Percentiles rank a stretch among this genome's conserved stretches.
Evolutionary conservation across 139 green algal genomes (phyloP).

Genomic region (Chlorella sp.): DNA sequence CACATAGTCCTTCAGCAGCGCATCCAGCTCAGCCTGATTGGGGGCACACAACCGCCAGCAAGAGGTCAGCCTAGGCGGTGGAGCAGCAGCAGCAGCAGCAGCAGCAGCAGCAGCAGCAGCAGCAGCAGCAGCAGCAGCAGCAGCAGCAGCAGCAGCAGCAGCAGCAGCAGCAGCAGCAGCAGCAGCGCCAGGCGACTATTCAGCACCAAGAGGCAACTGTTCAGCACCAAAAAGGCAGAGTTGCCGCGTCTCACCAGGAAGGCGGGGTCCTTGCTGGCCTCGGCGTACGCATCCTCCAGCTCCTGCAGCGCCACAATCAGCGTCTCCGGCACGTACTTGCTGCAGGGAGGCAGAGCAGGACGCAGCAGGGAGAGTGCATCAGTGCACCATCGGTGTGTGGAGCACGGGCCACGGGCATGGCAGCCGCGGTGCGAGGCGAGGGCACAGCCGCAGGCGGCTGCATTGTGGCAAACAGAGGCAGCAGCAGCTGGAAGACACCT

Average conservation of each 20-base stretch:
- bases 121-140: neutral
- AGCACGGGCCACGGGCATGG: too few relatives aligned
- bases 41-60: neutral
- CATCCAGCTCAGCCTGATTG: constrained; percentile 85
- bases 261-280: constrained; percentile 65
- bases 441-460: too few relatives aligned
- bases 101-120: neutral
- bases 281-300: constrained; percentile 85
- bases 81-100: neutral
- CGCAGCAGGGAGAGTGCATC: too few relatives aligned
- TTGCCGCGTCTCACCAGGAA: constrained; percentile 56
- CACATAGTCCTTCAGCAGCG: constrained; percentile 96
- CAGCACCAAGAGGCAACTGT: too few relatives aligned
- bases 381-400: too few relatives aligned
- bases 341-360: too few relatives aligned
- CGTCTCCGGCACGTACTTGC: constrained; percentile 96
- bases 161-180: too few relatives aligned
- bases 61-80: neutral
- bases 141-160: neutral
- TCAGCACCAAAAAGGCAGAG: neutral
- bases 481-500: too few relatives aligned
- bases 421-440: too few relatives aligned
- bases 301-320: constrained; percentile 92
- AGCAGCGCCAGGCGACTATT: too few relatives aligned
- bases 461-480: too few relatives aligned